Evolutionary conservation across 768 basidiomycete species (phyloP), one percentile per base, ranked within the genome.

Genomic region (Candolleomyces efflorescens): DNA sequence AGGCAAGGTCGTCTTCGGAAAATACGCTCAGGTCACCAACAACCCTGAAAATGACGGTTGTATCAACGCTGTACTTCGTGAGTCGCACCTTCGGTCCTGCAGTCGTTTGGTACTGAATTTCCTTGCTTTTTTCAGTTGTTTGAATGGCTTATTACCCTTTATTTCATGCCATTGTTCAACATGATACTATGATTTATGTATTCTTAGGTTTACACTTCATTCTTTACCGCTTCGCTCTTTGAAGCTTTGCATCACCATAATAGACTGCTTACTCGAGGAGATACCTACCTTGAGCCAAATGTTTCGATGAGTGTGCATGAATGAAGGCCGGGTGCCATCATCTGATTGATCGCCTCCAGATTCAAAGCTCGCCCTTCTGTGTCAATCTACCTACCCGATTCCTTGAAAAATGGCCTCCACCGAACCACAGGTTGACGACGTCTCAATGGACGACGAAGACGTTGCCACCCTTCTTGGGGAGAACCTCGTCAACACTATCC

Each of bases 11-110:
- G 90, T 92, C 32, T 92, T 92, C 66, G 92, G 92, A 63, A 94
- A 94, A 74, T 96, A 94, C 68, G 92, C 94, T 5, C 92, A 95
- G 69, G 81, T 95, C 65, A 94, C 92, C 52, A 94, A 94, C 77
- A 94, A 93, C 73, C 92, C 92, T 18, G 94, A 97, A 76, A 94
- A 95, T 62, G 94, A 97, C 66, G 95, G 95, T 7, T 97, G 94
- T 70, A 89, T 98, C 69, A 97, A 97, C 70, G 90, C 94, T 53
- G 90, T 97, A 46, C 84, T 97, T 51, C 83, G 92, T 94, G 70
- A 61, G 91, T 84, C 36, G 55, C 61, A 80, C 26, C 58, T 62
- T 36, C 57, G 38, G 11, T 43, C 41, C 59, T 20, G 5, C 4
- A 22, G 2, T 22, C 5, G 11, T 10, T 38, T 22, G 13, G 15